A percentile compares a stretch with the other conserved stretches of the same genome.
These are phyloP conservation scores for Hygrophila difformis DNA, from an alignment of 257 asterid species.

Conservation along the genomic window DNA sequence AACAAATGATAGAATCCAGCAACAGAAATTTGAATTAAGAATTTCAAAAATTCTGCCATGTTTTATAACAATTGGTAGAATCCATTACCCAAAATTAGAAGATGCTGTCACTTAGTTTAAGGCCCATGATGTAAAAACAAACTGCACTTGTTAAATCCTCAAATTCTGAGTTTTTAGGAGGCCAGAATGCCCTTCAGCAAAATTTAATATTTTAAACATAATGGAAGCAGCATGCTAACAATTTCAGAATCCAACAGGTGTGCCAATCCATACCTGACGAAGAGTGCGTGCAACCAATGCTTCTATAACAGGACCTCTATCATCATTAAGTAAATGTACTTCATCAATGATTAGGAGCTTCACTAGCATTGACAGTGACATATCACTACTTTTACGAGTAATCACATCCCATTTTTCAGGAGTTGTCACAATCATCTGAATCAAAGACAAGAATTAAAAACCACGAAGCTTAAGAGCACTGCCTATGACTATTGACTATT, in stretches of 20 bases:
- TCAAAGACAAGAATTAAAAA: conserved; percentile 18
- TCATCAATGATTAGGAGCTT: conserved; percentile 97
- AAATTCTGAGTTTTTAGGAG: neutral
- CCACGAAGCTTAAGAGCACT: neutral
- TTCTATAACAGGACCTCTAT: conserved; percentile 95
- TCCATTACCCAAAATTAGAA: neutral
- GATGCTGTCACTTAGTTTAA: neutral
- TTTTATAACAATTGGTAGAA: neutral
- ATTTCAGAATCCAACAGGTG: conserved; percentile 11
- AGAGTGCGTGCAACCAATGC: conserved; percentile 99
- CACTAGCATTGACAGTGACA: conserved; percentile 96
- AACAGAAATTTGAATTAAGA: too few relatives aligned
- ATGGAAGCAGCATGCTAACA: conserved; percentile 7
- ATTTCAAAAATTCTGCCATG: neutral
- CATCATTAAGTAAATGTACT: conserved; percentile 95
- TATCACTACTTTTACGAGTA: conserved; percentile 98
- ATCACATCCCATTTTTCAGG: conserved; percentile 99
- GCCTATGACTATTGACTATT: conserved; percentile 6
- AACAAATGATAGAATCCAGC: too few relatives aligned
- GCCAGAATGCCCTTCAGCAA: neutral
- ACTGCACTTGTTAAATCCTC: too few relatives aligned
- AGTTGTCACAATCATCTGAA: conserved; percentile 97
- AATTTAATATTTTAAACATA: neutral
- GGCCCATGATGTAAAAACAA: neutral
- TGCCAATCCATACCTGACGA: conserved; percentile 62